Evolutionary conservation across 768 basidiomycete genomes (phyloP).

Genomic region (Panaeolus papilionaceus): DNA sequence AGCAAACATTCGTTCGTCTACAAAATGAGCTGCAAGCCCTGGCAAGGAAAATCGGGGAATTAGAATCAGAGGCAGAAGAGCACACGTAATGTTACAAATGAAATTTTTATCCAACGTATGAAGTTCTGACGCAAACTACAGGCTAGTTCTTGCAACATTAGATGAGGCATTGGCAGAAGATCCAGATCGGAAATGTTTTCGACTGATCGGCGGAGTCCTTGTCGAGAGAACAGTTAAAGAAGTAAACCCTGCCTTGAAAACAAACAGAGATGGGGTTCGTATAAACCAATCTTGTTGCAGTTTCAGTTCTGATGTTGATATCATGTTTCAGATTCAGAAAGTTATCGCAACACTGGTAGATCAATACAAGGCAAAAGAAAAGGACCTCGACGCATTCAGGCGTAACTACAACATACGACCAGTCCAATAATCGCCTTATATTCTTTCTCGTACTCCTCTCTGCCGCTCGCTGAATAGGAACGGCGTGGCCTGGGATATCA

Average conservation of each 20-base stretch:
- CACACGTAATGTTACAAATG: conserved; percentile 66
- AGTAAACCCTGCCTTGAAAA: conserved; percentile 88
- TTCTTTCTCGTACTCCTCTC: neutral
- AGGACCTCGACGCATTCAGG: conserved; percentile 83
- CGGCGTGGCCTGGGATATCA: neutral
- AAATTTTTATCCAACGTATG: neutral
- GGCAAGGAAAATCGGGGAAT: conserved; percentile 93
- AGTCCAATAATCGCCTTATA: conserved; percentile 34
- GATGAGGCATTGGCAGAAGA: conserved; percentile 83
- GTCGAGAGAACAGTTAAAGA: conserved; percentile 97
- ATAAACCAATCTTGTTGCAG: conserved; percentile 5
- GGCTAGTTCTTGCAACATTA: conserved; percentile 88
- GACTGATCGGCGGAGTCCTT: conserved; percentile 93
- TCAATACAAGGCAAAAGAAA: conserved; percentile 90
- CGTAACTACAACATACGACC: conserved; percentile 78
- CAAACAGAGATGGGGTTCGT: conserved; percentile 87
- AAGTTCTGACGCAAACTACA: conserved; percentile 35
- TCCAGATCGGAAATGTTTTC: conserved; percentile 94
- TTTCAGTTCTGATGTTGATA: conserved; percentile 21
- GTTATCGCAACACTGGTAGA: conserved; percentile 79
- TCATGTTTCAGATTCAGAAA: conserved; percentile 70
- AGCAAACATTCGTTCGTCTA: conserved; percentile 79
- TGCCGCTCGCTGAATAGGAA: neutral
- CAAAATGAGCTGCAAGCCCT: conserved; percentile 92
- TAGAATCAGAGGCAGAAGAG: conserved; percentile 96